phyloP scores from a whole-genome alignment of 257 asterid genomes.

The Nicotiana noctiflora region DNA sequence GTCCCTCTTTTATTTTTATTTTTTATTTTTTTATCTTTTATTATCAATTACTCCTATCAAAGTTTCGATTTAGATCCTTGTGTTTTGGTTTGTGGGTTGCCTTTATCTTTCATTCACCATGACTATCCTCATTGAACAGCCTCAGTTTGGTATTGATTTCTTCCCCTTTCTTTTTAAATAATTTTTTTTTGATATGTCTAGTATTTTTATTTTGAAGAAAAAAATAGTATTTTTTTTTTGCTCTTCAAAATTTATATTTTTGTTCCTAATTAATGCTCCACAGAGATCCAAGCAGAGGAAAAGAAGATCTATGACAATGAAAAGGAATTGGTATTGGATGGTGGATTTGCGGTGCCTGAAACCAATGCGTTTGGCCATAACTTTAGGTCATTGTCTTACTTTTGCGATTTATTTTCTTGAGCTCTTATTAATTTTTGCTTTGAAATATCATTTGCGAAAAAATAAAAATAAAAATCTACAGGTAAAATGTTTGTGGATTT shows the following conservation, averaged over 20 bases:
- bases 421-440: not conserved
- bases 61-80: not conserved
- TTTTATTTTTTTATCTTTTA: not conserved
- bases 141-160: slow-evolving; percentile 36
- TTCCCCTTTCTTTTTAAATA: not conserved
- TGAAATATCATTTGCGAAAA: not conserved
- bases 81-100: not conserved
- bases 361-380: slow-evolving; percentile 73
- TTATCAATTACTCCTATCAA: not conserved
- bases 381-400: slow-evolving; percentile 46
- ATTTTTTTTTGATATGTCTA: not conserved
- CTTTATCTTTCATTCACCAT: slow-evolving; percentile 21
- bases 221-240: not conserved
- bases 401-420: not conserved
- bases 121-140: slow-evolving; percentile 59
- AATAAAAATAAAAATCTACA: too few species aligned
- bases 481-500: not conserved
- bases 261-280: too few species aligned
- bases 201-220: too few species aligned
- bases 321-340: slow-evolving; percentile 36
- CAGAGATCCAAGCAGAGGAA: slow-evolving; percentile 48
- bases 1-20: not conserved
- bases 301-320: slow-evolving; percentile 23
- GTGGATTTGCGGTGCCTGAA: slow-evolving; percentile 61
- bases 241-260: not conserved